Evolutionary conservation across 1,139 yeast genomes (phyloP), one percentile per base, ranked within the genome.

Genomic region (Pichia sp.): DNA sequence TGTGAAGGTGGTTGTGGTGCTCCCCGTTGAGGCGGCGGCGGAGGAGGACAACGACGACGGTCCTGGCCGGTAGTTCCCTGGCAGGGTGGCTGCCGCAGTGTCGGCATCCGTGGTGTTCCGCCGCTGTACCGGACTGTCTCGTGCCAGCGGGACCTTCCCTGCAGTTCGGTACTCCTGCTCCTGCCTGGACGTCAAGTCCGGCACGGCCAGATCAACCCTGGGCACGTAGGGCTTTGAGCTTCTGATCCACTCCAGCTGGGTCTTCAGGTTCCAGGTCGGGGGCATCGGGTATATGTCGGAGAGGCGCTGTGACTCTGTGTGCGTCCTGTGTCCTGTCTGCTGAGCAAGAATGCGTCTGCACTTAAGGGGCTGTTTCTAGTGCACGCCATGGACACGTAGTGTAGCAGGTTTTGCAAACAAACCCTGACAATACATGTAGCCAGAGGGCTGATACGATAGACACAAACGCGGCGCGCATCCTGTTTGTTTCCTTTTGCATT

Each of bases 181-280:
- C 41, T 57, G 55, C 31, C 50, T 48, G 4, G 54, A 38, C 6
- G 57, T 52, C 11, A 58, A 16, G 29, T 48, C 54, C 15, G 60
- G 51, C 11, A 57, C 23, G 31, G 32, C 15, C 15, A 47, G n/a
- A 13, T 50, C 34, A 2, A 45, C 8, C 4, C 46, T 50, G n/a
- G 61, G 61, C 5, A 50, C 36, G 36, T 55, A 57, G 3, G 60
- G 56, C 44, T 50, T 51, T 19, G 47, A 8, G 2, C 15, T 19
- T n/a, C 30, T 29, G 4, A 57, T 42, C 61, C 61, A 58, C 5
- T 49, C 50, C 13, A 55, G 30, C 7, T 58, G 58, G 4, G 42
- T 47, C 29, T 54, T 50, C 15, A 55, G 26, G 38, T 55, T 51
- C 57, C 54, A 56, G 15, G 23, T 15, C 10, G 55, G 59, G 11